Base-by-base conservation (phyloP, 768 basidiomycete genomes). In the Psilocybe azurescens region DNA sequence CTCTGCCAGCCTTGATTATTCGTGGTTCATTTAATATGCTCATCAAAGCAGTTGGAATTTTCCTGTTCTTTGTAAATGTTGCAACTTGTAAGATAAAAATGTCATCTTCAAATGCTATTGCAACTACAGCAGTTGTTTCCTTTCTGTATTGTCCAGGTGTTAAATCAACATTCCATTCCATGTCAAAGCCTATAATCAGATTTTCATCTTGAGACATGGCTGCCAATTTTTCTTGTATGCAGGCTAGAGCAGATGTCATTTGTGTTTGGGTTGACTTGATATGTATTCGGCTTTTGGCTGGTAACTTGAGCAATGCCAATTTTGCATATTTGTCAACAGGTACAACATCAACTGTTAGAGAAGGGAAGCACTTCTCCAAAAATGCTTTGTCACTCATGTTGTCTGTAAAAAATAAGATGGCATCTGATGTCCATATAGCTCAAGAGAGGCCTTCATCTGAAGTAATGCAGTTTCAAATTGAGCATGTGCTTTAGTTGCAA, bases 401-500 rank as follows among this genome's bases (percentile, higher is more conserved):
- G 46, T 78, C 74, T 0, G 74, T 76, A 59, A 69, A 76, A 11
- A 75, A 57, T 5, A 72, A n/a, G 0, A n/a, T 36, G 72, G 68
- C 20, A 70, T 61, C 1, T 46, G n/a, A 41, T 73, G 74, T 1
- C 76, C 72, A 65, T 73, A 77, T 8, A 61, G 57, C 0, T 65
- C 20, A 0, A 79, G 70, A 1, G 73, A 75, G 3, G 66, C 54
- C 0, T 54, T 55, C 44, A 78, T 71, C 8, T 49, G 33, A 4
- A 24, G 41, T 0, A 79, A 63, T 0, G 73, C 72, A 1, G 65
- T 59, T 28, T 71, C 70, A 50, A 68, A 75, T 33, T 78, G 72
- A 0, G 66, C 61, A 44, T 78, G 77, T 0, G 74, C 64, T 58
- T 76, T 79, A 0, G 75, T 77, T 2, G 74, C 66, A 10, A 70